A percentile compares a stretch with the other conserved stretches of the same genome.
phyloP scores from a whole-genome alignment of 164 flowering plant genomes.

The Echeveria elegans region DNA sequence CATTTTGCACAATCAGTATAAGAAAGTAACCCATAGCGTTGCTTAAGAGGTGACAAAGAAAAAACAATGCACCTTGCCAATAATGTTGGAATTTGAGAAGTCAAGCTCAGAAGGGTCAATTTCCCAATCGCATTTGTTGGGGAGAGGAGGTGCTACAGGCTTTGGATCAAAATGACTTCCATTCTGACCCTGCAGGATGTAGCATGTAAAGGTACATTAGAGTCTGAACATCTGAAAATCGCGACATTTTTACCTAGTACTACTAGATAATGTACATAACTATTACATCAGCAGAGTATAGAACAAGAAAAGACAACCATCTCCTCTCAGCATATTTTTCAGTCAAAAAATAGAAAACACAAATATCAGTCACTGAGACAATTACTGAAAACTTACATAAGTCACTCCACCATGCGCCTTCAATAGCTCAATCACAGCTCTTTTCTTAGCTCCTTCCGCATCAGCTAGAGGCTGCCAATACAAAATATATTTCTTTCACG shows the following conservation, averaged over 20 bases:
- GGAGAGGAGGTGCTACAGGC: slow-evolving; percentile 91
- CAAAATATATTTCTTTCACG: slow-evolving; percentile 6
- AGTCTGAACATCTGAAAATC: background rate
- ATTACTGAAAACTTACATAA: slow-evolving; percentile 49
- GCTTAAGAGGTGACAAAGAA: background rate
- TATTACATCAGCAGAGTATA: background rate
- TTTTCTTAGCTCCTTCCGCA: slow-evolving; percentile 97
- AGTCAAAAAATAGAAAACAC: background rate
- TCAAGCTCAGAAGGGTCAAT: slow-evolving; percentile 94
- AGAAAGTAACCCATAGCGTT: background rate
- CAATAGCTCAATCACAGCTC: slow-evolving; percentile 63
- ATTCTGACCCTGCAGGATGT: slow-evolving; percentile 72
- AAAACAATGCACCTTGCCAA: slow-evolving; percentile 66
- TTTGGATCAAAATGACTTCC: slow-evolving; percentile 98
- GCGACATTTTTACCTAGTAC: background rate
- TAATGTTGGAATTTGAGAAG: slow-evolving; percentile 54
- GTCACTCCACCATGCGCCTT: slow-evolving; percentile 78
- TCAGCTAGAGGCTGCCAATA: slow-evolving; percentile 91
- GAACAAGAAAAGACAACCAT: background rate
- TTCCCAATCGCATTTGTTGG: slow-evolving; percentile 99
- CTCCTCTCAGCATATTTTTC: background rate
- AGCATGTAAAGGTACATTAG: background rate
- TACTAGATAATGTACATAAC: background rate
- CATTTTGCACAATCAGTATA: background rate
- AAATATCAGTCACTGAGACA: background rate